These are phyloP conservation scores for Ophiostoma pallidulum DNA, from an alignment of 2,329 filamentous ascomycete genomes.

Conservation along the genomic window DNA sequence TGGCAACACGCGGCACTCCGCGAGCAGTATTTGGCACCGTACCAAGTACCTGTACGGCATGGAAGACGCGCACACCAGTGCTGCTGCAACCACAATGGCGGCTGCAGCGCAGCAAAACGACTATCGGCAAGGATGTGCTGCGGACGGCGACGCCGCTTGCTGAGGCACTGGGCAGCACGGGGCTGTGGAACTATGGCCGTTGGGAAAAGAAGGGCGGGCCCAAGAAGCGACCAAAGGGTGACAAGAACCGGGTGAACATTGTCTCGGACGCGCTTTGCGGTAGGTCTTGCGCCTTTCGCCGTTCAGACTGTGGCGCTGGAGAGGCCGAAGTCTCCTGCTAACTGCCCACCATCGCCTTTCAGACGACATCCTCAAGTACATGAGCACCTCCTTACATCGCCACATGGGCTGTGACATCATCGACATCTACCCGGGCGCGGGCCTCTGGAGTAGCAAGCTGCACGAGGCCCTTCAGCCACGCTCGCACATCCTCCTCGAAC, in stretches of 20 bases:
- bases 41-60: no score
- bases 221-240: conserved; percentile 17
- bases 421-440: conserved; percentile 73
- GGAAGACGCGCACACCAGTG: background rate
- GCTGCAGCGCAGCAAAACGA: background rate
- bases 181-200: conserved; percentile 16
- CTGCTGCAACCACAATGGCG: background rate
- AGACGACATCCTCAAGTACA: conserved; percentile 62
- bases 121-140: background rate
- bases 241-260: conserved; percentile 41
- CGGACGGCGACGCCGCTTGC: conserved; percentile 14
- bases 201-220: conserved; percentile 7
- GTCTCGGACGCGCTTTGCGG: conserved; percentile 42
- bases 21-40: background rate
- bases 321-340: background rate
- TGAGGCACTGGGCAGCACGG: conserved; percentile 14
- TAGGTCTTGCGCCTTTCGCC: conserved; percentile 20
- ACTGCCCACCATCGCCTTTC: no score
- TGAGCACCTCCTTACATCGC: conserved; percentile 58
- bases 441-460: conserved; percentile 68
- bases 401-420: conserved; percentile 75
- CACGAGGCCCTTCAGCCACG: conserved; percentile 68
- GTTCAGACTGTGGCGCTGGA: no score
- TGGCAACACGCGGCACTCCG: background rate
- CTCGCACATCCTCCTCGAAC: conserved; percentile 75